Evolutionary conservation across 495 filamentous ascomycete species (phyloP).

Genomic region (Aspergillus egyptiacus): DNA sequence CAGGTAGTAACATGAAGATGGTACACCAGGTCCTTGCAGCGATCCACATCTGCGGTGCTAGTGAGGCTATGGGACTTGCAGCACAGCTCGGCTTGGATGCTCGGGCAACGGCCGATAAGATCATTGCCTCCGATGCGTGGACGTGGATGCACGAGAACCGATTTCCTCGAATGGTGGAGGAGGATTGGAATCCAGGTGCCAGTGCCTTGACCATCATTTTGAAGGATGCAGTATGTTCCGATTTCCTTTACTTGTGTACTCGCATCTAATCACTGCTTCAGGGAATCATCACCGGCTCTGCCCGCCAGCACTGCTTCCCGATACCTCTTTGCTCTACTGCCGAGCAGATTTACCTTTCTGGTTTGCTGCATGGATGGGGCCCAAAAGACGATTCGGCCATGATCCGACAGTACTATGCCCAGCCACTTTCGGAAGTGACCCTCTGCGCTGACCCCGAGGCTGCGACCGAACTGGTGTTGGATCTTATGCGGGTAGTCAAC

Average conservation of each 20-base stretch:
- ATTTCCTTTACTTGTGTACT: neutral
- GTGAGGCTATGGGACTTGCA: slow-evolving; percentile 70
- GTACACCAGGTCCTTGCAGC: slow-evolving; percentile 77
- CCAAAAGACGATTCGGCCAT: slow-evolving; percentile 66
- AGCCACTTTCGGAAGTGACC: slow-evolving; percentile 34
- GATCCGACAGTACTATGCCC: slow-evolving; percentile 52
- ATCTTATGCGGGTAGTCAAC: slow-evolving; percentile 58
- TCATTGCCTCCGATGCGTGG: slow-evolving; percentile 56
- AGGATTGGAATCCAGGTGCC: slow-evolving; percentile 57
- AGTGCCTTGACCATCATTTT: slow-evolving; percentile 71
- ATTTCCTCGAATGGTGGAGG: slow-evolving; percentile 59
- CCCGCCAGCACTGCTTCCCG: slow-evolving; percentile 53
- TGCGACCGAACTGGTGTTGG: slow-evolving; percentile 48
- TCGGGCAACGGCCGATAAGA: slow-evolving; percentile 45
- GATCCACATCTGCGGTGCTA: slow-evolving; percentile 65
- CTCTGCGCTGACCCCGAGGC: slow-evolving; percentile 23
- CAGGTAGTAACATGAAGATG: slow-evolving; percentile 85
- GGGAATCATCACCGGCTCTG: slow-evolving; percentile 70
- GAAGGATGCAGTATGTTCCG: slow-evolving; percentile 59
- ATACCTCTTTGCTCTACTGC: slow-evolving; percentile 65
- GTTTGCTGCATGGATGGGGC: slow-evolving; percentile 55
- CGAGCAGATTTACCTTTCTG: slow-evolving; percentile 63
- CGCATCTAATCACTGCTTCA: slow-evolving; percentile 11
- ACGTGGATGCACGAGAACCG: slow-evolving; percentile 84
- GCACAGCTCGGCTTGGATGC: slow-evolving; percentile 62